These are phyloP conservation scores for Penicillium sp. DNA, from an alignment of 2,329 filamentous ascomycete species.

Conservation along the genomic window DNA sequence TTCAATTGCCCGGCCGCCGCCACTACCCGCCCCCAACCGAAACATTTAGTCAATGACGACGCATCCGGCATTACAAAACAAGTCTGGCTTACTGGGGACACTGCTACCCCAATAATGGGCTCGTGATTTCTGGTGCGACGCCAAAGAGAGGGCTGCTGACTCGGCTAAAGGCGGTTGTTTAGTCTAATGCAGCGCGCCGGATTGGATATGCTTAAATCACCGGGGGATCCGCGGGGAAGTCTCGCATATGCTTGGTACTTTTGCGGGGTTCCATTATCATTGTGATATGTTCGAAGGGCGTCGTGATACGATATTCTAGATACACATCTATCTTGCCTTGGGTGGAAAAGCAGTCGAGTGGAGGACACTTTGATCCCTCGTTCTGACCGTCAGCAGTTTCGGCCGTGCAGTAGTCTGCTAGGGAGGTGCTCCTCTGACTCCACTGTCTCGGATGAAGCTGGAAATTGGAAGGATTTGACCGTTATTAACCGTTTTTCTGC, in stretches of 20 bases:
- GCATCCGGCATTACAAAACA: neutral
- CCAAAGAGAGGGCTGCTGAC: neutral
- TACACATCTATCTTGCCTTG: too few relatives aligned
- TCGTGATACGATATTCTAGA: too few relatives aligned
- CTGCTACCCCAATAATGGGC: neutral
- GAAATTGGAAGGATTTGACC: neutral
- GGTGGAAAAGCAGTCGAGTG: neutral
- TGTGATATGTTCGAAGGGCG: too few relatives aligned
- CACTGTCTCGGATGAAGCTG: neutral
- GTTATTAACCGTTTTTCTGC: conserved; percentile 3
- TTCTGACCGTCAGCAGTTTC: neutral
- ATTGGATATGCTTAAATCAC: conserved; percentile 9
- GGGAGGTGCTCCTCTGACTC: neutral
- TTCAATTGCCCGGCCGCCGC: conserved; percentile 11
- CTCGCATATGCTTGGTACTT: conserved; percentile 1
- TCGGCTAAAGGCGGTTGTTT: conserved; percentile 10
- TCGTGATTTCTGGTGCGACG: neutral
- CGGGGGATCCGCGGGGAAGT: conserved; percentile 3
- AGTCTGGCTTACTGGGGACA: neutral
- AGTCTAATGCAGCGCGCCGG: neutral
- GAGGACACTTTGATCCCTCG: neutral
- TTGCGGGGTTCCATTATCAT: neutral
- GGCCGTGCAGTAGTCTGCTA: neutral
- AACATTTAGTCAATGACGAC: conserved; percentile 13
- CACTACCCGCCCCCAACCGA: conserved; percentile 28